Base-by-base conservation (phyloP, 2,329 filamentous ascomycete genomes). In the Cladosporium sp. region DNA sequence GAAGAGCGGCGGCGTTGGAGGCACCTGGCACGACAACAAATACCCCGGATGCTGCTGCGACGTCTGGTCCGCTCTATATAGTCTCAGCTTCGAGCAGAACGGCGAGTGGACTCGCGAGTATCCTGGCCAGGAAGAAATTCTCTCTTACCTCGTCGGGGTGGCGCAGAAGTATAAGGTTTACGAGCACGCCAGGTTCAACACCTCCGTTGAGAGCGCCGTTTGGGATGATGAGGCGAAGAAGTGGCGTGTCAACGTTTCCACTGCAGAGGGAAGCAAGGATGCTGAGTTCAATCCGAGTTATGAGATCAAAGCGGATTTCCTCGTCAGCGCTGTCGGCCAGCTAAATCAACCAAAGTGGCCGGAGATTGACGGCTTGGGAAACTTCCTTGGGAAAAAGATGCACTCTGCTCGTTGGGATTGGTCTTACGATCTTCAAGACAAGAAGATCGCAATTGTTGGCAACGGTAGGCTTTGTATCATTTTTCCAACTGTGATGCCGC, bases 381-480 rank as follows among this genome's bases (percentile, higher is more conserved):
- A 67, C 5, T 80, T 79, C 51, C 63, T 72, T 36, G 77, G 78
- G 2, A 80, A 78, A 63, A 66, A 73, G 50, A 80, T 77, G 70
- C 80, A 83, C 54, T 77, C 74, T 2, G 78, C 79, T 4, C 63
- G 79, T n/a, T 83, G 80, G 79, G 79, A 83, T 53, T 81, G 78
- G 77, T 77, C 70, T 38, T 80, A 80, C 54, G 71, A 75, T 43
- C 58, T 80, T n/a, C 62, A 66, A 24, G 76, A 70, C 7, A 82
- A 82, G 67, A 74, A 72, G 44, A 73, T 83, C 36, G 80, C 74
- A 0, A 64, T 84, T n/a, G 76, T 84, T 32, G 80, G 81, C 2
- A 83, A 80, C 59, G 79, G 77, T 74, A 57, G 27, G 62, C 52
- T 24, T 29, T 4, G 2, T 18, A 2, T 2, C 15, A 4, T 24